Base-by-base conservation (phyloP, 1,284 basidiomycete species). In the Pascua guehoae region DNA sequence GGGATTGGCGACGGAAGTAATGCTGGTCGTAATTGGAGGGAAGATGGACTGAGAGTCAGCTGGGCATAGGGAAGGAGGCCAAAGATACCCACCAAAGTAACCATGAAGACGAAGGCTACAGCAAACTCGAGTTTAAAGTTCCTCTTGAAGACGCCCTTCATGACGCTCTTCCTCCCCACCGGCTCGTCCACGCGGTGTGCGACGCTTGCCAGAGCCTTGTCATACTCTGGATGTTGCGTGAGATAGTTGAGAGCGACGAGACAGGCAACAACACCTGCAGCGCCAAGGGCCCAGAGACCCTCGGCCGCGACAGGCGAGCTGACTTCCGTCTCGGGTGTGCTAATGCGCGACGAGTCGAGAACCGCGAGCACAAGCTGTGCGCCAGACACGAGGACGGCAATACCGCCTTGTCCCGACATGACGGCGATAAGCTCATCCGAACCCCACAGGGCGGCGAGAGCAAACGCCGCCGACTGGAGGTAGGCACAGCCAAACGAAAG, bases 1-100 rank as follows among this genome's bases (percentile, higher is more conserved):
- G 0, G 71, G 66, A 1, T 84, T 81, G 60, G 85, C 85, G 3
- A 84, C 84, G 0, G 91, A 83, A 40, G 75, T 73, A 50, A 94
- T 84, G 0, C 86, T 87, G 5, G 86, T 84, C 4, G 91, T 92
- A 56, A 92, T 87, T 0, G 90, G 84, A 4, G 91, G 91, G 75
- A 86, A 93, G 44, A 93, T 85, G 38, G 89, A 82, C 91, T 93
- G 60, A 32, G 10, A 1, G 15, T 54, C 18, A 41, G 54, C 49
- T 46, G 41, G 18, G 9, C 4, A 32, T 32, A 32, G 4, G n/a
- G n/a, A n/a, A 32, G 24, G 4, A 32, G 24, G 7, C 10, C 39
- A 12, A 47, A 15, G 32, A 18, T 41, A 8, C 73, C 87, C 69
- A 91, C 90, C 69, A 95, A 76, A 12, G 91, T 93, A 41, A 90